A percentile compares a stretch with the other conserved stretches of the same genome.
phyloP scores from a whole-genome alignment of 176 grass and related monocot genomes.

The Aegilops umbellulata region DNA sequence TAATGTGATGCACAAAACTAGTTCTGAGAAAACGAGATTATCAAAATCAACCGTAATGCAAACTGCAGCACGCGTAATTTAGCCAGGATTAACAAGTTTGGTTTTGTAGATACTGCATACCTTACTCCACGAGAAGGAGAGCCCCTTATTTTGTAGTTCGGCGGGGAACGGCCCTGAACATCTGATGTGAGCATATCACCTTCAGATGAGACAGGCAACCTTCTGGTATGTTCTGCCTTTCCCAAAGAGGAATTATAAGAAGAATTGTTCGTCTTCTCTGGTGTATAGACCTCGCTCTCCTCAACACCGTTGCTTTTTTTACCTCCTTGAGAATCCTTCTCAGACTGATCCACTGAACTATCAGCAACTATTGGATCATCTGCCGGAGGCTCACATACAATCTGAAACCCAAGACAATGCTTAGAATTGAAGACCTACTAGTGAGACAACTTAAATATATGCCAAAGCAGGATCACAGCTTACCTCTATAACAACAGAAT shows the following conservation, averaged over 20 bases:
- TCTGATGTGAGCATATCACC: constrained; percentile 35
- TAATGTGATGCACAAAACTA: background rate
- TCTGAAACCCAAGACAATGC: constrained; percentile 44
- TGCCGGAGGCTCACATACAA: constrained; percentile 56
- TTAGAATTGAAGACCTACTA: constrained; percentile 21
- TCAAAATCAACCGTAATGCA: background rate
- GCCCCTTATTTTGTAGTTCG: constrained; percentile 53
- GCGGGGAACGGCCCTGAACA: constrained; percentile 30
- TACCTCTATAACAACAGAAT: constrained; percentile 98
- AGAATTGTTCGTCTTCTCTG: constrained; percentile 47
- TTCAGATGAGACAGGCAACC: constrained; percentile 40
- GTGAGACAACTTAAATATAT: constrained; percentile 9
- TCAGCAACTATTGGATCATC: constrained; percentile 57
- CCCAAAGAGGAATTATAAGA: constrained; percentile 23
- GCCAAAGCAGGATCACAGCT: constrained; percentile 9
- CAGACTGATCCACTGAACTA: constrained; percentile 47
- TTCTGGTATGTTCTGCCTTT: constrained; percentile 44
- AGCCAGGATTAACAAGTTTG: background rate
- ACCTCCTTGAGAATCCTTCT: constrained; percentile 63
- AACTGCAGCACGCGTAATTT: constrained; percentile 15
- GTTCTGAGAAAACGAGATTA: background rate
- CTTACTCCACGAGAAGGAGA: constrained; percentile 60
- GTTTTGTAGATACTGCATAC: constrained; percentile 39
- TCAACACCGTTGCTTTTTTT: constrained; percentile 35
- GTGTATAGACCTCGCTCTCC: constrained; percentile 27